Evolutionary conservation across 2,329 filamentous ascomycete species (phyloP).

Genomic region (Pseudogymnoascus sp.): DNA sequence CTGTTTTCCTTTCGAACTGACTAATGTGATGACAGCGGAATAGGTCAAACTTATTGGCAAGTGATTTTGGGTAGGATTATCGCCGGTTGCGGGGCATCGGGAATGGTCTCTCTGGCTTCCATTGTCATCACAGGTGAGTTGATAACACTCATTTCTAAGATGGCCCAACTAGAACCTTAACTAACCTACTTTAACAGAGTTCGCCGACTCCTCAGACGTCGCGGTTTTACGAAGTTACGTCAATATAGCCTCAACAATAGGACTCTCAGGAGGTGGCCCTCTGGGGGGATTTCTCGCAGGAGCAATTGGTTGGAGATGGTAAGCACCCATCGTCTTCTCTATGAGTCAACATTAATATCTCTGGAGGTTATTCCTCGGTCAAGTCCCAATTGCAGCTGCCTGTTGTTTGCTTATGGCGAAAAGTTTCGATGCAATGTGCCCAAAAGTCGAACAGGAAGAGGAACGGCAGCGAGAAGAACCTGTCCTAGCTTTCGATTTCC

Average conservation of each 20-base stretch:
- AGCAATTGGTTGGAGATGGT: slow-evolving; percentile 7
- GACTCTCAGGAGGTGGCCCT: neutral
- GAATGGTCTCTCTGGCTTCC: slow-evolving; percentile 4
- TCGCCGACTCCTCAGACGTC: neutral
- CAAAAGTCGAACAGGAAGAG: slow-evolving; percentile 9
- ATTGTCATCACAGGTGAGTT: slow-evolving; percentile 8
- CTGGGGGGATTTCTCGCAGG: slow-evolving; percentile 3
- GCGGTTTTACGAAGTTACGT: slow-evolving; percentile 8
- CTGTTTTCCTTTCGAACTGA: neutral
- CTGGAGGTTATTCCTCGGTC: neutral
- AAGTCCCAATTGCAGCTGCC: slow-evolving; percentile 9
- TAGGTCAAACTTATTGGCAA: slow-evolving; percentile 1
- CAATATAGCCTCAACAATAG: slow-evolving; percentile 8
- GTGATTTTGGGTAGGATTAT: slow-evolving; percentile 4
- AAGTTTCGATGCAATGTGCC: slow-evolving; percentile 9
- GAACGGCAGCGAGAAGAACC: slow-evolving; percentile 4
- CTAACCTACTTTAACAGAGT: neutral
- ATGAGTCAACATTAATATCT: neutral
- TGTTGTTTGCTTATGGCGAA: slow-evolving; percentile 15
- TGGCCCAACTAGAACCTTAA: neutral
- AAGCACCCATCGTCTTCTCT: neutral
- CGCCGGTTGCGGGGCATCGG: slow-evolving; percentile 4
- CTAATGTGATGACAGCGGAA: neutral
- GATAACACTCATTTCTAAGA: neutral
- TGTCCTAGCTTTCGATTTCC: slow-evolving; percentile 15